Evolutionary conservation across 1,139 yeast species (phyloP).

Genomic region (Debaryomyces udenii): DNA sequence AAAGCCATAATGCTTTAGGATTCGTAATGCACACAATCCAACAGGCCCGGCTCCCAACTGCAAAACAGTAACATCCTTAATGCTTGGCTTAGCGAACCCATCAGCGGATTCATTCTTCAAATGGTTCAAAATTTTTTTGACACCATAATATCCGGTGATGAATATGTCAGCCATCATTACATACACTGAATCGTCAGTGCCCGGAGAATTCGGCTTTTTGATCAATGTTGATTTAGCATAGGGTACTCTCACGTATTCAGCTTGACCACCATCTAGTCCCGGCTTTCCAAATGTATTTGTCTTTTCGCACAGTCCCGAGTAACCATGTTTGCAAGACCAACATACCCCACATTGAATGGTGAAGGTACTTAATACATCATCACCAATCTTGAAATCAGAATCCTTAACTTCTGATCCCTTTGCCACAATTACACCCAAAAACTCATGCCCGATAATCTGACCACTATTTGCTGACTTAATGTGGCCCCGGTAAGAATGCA

Average conservation of each 20-base stretch:
- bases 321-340: conserved; percentile 56
- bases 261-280: conserved; percentile 61
- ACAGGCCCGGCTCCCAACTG: conserved; percentile 72
- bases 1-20: conserved; percentile 51
- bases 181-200: conserved; percentile 47
- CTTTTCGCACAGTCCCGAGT: conserved; percentile 53
- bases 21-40: conserved; percentile 56
- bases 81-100: conserved; percentile 17
- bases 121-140: conserved; percentile 50
- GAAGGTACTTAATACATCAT: conserved; percentile 52
- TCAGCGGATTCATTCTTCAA: conserved; percentile 27
- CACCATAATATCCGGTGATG: conserved; percentile 66
- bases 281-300: conserved; percentile 59
- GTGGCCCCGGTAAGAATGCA: conserved; percentile 63
- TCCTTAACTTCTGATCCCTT: conserved; percentile 36
- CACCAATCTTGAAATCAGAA: conserved; percentile 41
- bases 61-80: conserved; percentile 43
- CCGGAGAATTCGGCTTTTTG: conserved; percentile 37
- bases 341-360: conserved; percentile 60
- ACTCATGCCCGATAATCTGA: conserved; percentile 57
- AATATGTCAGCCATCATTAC: conserved; percentile 69
- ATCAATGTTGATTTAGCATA: conserved; percentile 55
- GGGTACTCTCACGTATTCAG: conserved; percentile 62
- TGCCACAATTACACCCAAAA: conserved; percentile 44
- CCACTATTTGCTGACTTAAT: conserved; percentile 41